Evolutionary conservation across 2,329 filamentous ascomycete species (phyloP), one percentile per base, ranked within the genome.

Genomic region (Clonostachys byssicola): DNA sequence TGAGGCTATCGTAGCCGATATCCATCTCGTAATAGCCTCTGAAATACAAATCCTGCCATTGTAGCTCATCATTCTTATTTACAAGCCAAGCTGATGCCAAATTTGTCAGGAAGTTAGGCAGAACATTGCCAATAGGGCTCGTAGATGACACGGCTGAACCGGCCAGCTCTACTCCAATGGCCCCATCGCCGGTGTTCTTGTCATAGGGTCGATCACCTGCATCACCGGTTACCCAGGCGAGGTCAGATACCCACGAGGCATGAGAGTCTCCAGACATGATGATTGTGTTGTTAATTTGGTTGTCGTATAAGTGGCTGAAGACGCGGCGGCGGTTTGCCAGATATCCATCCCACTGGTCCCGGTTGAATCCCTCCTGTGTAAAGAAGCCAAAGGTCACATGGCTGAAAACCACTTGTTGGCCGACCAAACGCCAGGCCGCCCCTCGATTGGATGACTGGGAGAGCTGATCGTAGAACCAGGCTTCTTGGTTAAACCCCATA

Each of bases 41-140:
- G 63, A 88, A 88, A 62, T 84, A 88, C n/a, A 81, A 59, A 47
- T 88, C 85, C 54, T 82, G 78, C 85, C 84, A 88, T 56, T 86
- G 81, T 34, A 88, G 68, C 60, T 85, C 80, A 3, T 67, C 62
- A 60, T 86, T 88, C 23, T 49, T 70, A 66, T 17, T 59, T 60
- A 38, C 75, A 66, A n/a, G 80, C 66, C 49, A 59, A 61, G 36
- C 36, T 8, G 36, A 39, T 12, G 36, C 36, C 36, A 39, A 18
- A 18, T 49, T 69, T 45, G 62, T 60, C 44, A 69, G 66, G 50
- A 81, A 74, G 4, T 78, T 77, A 1, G 60, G 18, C 59, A 18
- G 14, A n/a, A 18, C 14, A 18, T 18, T 18, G 36, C 36, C 36
- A 12, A 1, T 64, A 64, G 42, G 82, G 68, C 2, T 72, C 72